These are phyloP conservation scores for Anisogramma anomala DNA, from an alignment of 2,329 filamentous ascomycete species.

Conservation along the genomic window DNA sequence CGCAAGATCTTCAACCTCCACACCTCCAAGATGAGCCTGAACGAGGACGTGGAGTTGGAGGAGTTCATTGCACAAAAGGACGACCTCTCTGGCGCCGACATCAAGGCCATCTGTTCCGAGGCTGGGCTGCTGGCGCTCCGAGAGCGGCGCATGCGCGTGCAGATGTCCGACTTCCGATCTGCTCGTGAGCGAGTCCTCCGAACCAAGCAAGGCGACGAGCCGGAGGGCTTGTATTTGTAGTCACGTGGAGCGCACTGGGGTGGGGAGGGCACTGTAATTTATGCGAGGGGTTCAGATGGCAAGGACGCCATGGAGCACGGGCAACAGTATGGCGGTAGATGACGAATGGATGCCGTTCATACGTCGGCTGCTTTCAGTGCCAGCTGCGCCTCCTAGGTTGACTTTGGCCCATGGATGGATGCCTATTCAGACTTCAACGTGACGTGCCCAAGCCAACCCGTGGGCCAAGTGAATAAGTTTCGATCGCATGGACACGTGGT, in stretches of 20 bases:
- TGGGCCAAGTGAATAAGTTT: too few relatives aligned
- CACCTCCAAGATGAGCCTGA: slow-evolving; percentile 96
- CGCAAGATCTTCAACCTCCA: slow-evolving; percentile 98
- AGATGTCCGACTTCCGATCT: slow-evolving; percentile 95
- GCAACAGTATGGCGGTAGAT: slow-evolving; percentile 6
- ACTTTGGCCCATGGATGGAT: too few relatives aligned
- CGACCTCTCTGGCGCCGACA: slow-evolving; percentile 91
- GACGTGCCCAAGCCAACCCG: too few relatives aligned
- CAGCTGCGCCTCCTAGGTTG: too few relatives aligned
- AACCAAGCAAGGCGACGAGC: slow-evolving; percentile 97
- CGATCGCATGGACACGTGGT: too few relatives aligned
- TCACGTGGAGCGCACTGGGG: not conserved
- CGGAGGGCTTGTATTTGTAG: slow-evolving; percentile 97
- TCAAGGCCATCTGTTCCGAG: slow-evolving; percentile 98
- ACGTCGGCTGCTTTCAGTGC: not conserved
- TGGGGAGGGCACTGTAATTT: slow-evolving; percentile 1
- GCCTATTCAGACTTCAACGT: too few relatives aligned
- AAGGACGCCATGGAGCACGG: not conserved
- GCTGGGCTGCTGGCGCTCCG: slow-evolving; percentile 87
- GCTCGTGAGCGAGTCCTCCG: slow-evolving; percentile 91
- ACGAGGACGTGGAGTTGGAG: slow-evolving; percentile 93
- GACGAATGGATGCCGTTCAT: slow-evolving; percentile 8
- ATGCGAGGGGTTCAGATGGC: slow-evolving; percentile 7
- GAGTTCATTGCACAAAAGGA: slow-evolving; percentile 99
- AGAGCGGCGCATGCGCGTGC: slow-evolving; percentile 92